Evolutionary conservation across 2,329 filamentous ascomycete species (phyloP), one percentile per base, ranked within the genome.

Genomic region (Trichophyton rubrum): DNA sequence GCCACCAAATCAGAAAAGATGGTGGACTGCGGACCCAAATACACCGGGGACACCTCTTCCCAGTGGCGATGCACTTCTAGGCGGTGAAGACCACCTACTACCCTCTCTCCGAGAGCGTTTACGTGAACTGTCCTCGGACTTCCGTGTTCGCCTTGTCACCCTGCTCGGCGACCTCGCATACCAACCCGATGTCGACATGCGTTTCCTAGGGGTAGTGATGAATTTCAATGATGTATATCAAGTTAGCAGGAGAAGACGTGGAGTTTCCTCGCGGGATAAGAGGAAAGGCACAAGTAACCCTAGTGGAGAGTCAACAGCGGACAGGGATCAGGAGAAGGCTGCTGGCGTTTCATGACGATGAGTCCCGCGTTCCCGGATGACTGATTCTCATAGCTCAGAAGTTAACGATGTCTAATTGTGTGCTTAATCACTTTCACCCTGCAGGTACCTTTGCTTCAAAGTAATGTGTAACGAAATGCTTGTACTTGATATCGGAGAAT

Each of bases 221-320:
- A 99, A 97, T 75, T 99, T 97, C 75, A 99, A 99, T 74, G 92
- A 97, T 71, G 88, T 95, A 27, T 97, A 97, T 73, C 83, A 89
- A 73, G 88, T 89, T 13, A 82, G 85, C 68, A 82, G 85, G 71
- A 85, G 85, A 74, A 75, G 80, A 62, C 69, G 74, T 38, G 62
- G 62, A 17, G 53, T 51, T 24, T 58, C 60, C 8, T 56, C 20
- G 1, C 30, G n/a, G 41, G 56, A 59, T 49, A 59, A 47, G 45
- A 59, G 56, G 56, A 59, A 45, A 47, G 38, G 17, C 20, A 38
- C 55, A 1, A 33, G 33, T 30, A 33, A 33, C 17, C 49, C 49
- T 53, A 17, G 55, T n/a, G 68, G 70, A 47, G 65, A 65, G 22
- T 61, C 67, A 45, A 61, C 68, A 13, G 68, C 65, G 4, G 61